A percentile compares a stretch with the other conserved stretches of the same genome.
These are phyloP conservation scores for Hyphopichia homilentoma DNA, from an alignment of 805 yeast genomes.

Conservation along the genomic window DNA sequence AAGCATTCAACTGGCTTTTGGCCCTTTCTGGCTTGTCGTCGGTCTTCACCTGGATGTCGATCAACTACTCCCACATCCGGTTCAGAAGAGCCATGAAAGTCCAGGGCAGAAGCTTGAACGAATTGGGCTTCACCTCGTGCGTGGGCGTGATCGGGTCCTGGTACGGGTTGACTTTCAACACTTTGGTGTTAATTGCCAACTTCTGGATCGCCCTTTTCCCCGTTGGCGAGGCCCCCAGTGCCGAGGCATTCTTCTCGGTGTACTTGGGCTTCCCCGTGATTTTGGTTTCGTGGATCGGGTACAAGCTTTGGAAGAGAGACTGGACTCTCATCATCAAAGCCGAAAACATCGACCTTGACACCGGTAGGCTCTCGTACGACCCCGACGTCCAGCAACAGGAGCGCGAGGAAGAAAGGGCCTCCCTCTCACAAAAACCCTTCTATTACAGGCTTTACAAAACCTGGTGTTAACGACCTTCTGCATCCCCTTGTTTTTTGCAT, in stretches of 20 bases:
- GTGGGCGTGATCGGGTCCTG: conserved; percentile 52
- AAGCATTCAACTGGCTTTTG: conserved; percentile 61
- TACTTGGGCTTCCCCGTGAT: conserved; percentile 33
- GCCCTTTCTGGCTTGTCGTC: conserved; percentile 64
- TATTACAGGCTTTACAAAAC: conserved; percentile 21
- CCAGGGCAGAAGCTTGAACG: conserved; percentile 49
- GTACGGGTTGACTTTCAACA: conserved; percentile 46
- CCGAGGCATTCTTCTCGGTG: conserved; percentile 26
- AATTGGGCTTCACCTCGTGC: conserved; percentile 51
- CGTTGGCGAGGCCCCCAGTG: conserved; percentile 37
- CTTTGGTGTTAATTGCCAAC: conserved; percentile 52
- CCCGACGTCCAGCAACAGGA: conserved; percentile 32
- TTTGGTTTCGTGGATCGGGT: conserved; percentile 24
- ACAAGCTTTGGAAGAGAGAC: conserved; percentile 24
- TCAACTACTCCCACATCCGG: conserved; percentile 57
- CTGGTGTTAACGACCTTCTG: conserved; percentile 24
- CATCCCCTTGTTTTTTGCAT: no score
- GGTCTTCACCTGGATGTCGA: conserved; percentile 60
- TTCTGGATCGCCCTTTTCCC: conserved; percentile 68
- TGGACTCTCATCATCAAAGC: conserved; percentile 25
- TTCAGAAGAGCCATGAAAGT: conserved; percentile 55
- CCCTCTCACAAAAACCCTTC: conserved; percentile 20
- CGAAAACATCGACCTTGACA: conserved; percentile 29
- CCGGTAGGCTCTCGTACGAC: conserved; percentile 32
- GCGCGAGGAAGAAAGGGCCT: conserved; percentile 29